Evolutionary conservation across 164 flowering plant species (phyloP).

Genomic region (Vitis cinerea): DNA sequence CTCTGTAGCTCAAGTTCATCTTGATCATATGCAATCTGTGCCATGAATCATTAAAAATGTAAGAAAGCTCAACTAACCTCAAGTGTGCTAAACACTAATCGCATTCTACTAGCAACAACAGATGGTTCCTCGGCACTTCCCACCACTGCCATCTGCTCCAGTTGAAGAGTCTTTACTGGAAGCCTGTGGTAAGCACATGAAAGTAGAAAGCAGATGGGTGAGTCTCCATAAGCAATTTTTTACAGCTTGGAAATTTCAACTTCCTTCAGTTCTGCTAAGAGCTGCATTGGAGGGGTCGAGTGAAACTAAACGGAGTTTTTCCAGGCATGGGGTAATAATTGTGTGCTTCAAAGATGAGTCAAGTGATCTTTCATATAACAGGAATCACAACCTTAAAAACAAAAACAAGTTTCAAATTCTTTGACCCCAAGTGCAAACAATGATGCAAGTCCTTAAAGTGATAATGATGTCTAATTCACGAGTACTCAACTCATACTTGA

Average conservation of each 20-base stretch:
- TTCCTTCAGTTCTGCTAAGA: too few species aligned
- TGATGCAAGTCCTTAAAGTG: background rate
- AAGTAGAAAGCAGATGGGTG: background rate
- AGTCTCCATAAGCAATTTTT: too few species aligned
- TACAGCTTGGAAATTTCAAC: too few species aligned
- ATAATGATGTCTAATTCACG: background rate
- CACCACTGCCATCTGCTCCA: constrained; percentile 96
- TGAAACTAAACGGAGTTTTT: too few species aligned
- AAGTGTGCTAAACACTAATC: constrained; percentile 84
- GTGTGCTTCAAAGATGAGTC: background rate
- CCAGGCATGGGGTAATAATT: background rate
- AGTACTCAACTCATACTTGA: background rate
- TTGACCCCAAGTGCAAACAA: background rate
- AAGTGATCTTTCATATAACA: too few species aligned
- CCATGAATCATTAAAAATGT: background rate
- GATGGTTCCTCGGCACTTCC: constrained; percentile 91
- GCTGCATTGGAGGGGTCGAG: too few species aligned
- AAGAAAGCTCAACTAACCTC: constrained; percentile 49
- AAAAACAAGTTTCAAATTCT: background rate
- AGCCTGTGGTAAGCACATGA: constrained; percentile 49
- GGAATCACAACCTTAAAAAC: background rate
- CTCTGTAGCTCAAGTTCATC: background rate
- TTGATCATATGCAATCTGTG: background rate
- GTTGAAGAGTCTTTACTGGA: constrained; percentile 95
- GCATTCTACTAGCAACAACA: constrained; percentile 89